Percentiles rank a stretch among this genome's conserved stretches.
Evolutionary conservation across 192 early-diverging fungal species (phyloP).

Genomic region (Backusella tuberculispora): DNA sequence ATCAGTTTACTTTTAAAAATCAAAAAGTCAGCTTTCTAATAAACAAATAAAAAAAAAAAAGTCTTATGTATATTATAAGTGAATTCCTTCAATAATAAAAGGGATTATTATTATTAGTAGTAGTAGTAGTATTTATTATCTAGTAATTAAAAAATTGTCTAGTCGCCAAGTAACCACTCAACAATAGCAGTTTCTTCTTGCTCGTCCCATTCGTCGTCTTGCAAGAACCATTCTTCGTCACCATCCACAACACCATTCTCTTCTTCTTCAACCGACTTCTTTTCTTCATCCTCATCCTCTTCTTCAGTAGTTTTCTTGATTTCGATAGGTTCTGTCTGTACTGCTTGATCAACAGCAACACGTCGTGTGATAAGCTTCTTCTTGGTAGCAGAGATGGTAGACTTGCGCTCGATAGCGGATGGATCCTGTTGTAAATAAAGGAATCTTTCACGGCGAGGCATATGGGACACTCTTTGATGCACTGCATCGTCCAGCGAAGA

Average conservation of each 20-base stretch:
- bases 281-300: neutral
- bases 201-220: slow-evolving; percentile 45
- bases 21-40: neutral
- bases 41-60: neutral
- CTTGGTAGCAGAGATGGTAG: neutral
- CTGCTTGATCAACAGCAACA: slow-evolving; percentile 20
- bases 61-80: neutral
- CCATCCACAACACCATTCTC: slow-evolving; percentile 41
- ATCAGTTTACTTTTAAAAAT: neutral
- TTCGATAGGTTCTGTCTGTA: slow-evolving; percentile 25
- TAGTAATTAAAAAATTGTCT: neutral
- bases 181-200: slow-evolving; percentile 39
- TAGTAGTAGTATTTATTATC: neutral
- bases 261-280: neutral
- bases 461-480: slow-evolving; percentile 21
- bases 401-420: slow-evolving; percentile 21
- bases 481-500: slow-evolving; percentile 28
- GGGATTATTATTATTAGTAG: neutral
- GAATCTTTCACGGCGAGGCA: slow-evolving; percentile 26
- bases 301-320: neutral
- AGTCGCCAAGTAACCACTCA: slow-evolving; percentile 45
- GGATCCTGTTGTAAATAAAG: slow-evolving; percentile 27
- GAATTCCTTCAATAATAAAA: neutral
- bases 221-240: slow-evolving; percentile 49
- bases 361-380: neutral